A percentile compares a stretch with the other conserved stretches of the same genome.
Conservation (phyloP, 139 green algal species). For the Micractinium sp. region DNA sequence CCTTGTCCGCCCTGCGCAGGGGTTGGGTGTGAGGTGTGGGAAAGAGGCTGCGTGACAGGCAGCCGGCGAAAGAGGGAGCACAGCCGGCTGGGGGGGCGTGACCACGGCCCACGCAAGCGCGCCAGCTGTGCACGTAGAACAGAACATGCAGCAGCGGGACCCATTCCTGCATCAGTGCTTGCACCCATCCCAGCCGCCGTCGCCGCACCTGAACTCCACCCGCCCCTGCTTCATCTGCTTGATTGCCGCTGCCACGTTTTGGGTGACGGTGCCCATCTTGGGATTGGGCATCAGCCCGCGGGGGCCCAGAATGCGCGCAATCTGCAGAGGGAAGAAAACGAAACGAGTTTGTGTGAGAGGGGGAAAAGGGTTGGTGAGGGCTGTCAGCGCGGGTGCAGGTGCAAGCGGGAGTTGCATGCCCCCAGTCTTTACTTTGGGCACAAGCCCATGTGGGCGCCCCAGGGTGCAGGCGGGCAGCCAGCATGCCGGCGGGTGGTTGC, state of each 20-base stretch:
- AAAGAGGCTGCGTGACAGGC: background rate
- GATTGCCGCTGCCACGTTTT: conserved; percentile 73
- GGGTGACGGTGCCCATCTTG: conserved; percentile 92
- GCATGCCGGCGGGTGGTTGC: too few species aligned
- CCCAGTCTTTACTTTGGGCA: background rate
- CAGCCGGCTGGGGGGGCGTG: background rate
- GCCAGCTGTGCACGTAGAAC: background rate
- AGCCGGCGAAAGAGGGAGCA: background rate
- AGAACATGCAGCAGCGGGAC: background rate
- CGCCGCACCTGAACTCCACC: conserved; percentile 76
- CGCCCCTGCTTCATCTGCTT: conserved; percentile 71
- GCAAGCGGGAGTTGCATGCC: too few species aligned
- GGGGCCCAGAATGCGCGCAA: conserved; percentile 86
- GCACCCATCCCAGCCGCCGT: background rate
- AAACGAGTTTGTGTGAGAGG: too few species aligned
- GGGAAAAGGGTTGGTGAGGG: background rate
- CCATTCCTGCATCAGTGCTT: background rate
- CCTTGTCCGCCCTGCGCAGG: conserved; percentile 66
- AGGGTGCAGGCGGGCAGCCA: background rate
- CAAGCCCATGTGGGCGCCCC: background rate
- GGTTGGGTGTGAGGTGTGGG: background rate
- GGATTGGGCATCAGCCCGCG: conserved; percentile 98
- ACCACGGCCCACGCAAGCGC: background rate
- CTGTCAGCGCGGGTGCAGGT: too few species aligned
- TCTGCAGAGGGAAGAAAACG: conserved; percentile 59